Evolutionary conservation across 768 basidiomycete genomes (phyloP).

Genomic region (Leccinum truebloodii): DNA sequence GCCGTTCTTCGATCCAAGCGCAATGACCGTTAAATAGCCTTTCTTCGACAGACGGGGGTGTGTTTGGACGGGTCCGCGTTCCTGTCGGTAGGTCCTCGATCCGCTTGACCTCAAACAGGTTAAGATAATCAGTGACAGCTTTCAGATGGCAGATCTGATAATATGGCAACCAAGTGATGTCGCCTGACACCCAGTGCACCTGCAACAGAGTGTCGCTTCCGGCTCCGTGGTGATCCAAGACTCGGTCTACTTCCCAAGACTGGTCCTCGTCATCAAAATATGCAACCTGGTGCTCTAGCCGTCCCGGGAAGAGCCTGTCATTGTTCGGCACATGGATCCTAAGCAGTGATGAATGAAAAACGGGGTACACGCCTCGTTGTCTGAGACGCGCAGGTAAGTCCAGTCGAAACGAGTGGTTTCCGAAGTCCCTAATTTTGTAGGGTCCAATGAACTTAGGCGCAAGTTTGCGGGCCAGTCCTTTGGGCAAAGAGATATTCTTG

Average conservation of each 20-base stretch:
- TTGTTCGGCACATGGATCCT: constrained; percentile 28
- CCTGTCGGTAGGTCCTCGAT: too few species aligned
- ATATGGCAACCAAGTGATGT: not conserved
- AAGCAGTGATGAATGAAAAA: constrained; percentile 37
- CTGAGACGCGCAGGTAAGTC: constrained; percentile 30
- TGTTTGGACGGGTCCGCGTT: too few species aligned
- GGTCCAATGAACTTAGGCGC: not conserved
- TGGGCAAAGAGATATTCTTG: not conserved
- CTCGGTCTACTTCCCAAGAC: not conserved
- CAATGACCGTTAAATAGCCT: too few species aligned
- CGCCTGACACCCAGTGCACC: not conserved
- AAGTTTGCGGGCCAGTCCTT: not conserved
- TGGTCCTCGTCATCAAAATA: constrained; percentile 10
- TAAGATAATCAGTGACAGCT: not conserved
- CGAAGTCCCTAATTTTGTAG: constrained; percentile 10
- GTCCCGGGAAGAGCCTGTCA: constrained; percentile 27
- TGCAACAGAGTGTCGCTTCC: not conserved
- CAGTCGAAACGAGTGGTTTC: constrained; percentile 14
- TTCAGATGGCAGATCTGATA: not conserved
- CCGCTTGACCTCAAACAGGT: not conserved
- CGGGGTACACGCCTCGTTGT: constrained; percentile 27
- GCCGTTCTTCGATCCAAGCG: too few species aligned
- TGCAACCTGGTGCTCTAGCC: constrained; percentile 16
- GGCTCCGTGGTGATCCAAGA: not conserved
- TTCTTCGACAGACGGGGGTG: too few species aligned